These are phyloP conservation scores for Apiotrichum siamense DNA, from an alignment of 1,284 basidiomycete genomes.

Conservation along the genomic window DNA sequence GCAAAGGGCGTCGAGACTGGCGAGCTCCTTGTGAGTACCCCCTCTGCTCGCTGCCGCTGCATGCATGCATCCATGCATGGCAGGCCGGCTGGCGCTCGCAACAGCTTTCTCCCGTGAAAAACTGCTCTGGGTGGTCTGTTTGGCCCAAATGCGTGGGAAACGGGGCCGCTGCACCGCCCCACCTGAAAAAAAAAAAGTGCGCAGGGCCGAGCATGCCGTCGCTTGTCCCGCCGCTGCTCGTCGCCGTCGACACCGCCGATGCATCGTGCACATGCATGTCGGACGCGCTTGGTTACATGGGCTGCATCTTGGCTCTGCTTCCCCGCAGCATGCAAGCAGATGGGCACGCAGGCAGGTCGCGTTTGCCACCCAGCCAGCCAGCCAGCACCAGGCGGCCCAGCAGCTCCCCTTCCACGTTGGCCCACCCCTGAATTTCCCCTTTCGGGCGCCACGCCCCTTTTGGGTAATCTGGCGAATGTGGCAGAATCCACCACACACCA, in stretches of 20 bases:
- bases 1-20: slow-evolving; percentile 45
- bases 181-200: too few species aligned
- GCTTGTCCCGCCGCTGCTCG: neutral
- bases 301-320: too few species aligned
- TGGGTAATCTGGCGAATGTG: slow-evolving; percentile 15
- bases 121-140: too few species aligned
- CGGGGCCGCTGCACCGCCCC: neutral
- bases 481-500: slow-evolving; percentile 14
- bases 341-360: neutral
- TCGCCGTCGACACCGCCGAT: too few species aligned
- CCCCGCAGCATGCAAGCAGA: slow-evolving; percentile 4
- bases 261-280: neutral
- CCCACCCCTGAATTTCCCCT: too few species aligned
- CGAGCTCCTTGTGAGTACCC: slow-evolving; percentile 42
- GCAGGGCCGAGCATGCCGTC: too few species aligned
- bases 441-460: slow-evolving; percentile 1
- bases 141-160: slow-evolving; percentile 16
- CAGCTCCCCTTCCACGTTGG: neutral
- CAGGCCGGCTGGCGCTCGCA: slow-evolving; percentile 12
- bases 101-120: slow-evolving; percentile 22
- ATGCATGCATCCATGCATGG: slow-evolving; percentile 36
- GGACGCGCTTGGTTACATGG: neutral
- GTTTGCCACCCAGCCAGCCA: neutral
- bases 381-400: neutral
- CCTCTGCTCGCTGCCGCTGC: slow-evolving; percentile 27